These are phyloP conservation scores for Camellia oleifera DNA, from an alignment of 179 eudicot genomes.

Conservation along the genomic window DNA sequence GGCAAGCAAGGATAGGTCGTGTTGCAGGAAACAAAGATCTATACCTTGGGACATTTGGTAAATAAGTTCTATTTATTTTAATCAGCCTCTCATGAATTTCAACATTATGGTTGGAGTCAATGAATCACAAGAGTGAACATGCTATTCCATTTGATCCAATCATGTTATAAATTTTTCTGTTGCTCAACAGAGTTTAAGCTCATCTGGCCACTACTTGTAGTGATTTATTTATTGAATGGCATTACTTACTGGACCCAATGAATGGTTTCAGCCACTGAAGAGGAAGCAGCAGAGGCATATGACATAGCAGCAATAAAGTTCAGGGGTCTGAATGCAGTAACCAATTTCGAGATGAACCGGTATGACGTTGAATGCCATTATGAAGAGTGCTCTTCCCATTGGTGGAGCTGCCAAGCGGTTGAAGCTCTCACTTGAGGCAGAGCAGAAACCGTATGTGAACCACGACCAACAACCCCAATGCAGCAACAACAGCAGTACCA, in stretches of 20 bases:
- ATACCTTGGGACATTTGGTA: conserved; percentile 92
- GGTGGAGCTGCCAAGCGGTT: conserved; percentile 80
- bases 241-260: background rate
- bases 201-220: background rate
- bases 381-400: conserved; percentile 71
- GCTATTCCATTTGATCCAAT: background rate
- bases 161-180: background rate
- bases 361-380: conserved; percentile 81
- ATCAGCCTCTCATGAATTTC: background rate
- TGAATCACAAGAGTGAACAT: background rate
- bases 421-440: conserved; percentile 47
- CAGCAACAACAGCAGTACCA: conserved; percentile 30
- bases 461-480: conserved; percentile 31
- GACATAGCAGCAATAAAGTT: conserved; percentile 95
- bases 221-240: background rate
- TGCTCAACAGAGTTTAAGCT: background rate
- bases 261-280: conserved; percentile 69
- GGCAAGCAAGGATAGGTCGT: conserved; percentile 99
- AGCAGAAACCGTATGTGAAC: conserved; percentile 50
- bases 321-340: conserved; percentile 78
- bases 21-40: conserved; percentile 96
- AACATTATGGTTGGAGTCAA: background rate
- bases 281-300: conserved; percentile 97
- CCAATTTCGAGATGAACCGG: conserved; percentile 81
- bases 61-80: conserved; percentile 7